Base-by-base conservation (phyloP, 1,284 basidiomycete species). In the Coriolopsis trogii region DNA sequence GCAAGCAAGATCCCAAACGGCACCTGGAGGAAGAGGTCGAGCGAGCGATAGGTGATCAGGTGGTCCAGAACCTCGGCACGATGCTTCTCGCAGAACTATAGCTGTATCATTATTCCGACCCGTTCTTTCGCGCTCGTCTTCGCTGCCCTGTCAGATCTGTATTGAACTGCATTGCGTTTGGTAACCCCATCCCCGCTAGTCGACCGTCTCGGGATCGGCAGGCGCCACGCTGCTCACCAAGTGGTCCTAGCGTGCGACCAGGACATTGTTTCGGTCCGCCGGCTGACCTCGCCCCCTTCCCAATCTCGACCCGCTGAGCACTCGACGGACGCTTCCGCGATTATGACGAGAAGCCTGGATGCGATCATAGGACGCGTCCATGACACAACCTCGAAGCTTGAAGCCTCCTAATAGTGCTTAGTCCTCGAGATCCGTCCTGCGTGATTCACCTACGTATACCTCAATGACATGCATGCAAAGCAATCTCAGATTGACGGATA, bases 21-120 rank as follows among this genome's bases (percentile, higher is more conserved):
- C 95, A 98, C 77, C 72, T 98, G 59, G 94, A 96, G 67, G 95
- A 97, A 73, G 89, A 91, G 25, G 95, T 96, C n/a, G 95, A 97
- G 73, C 91, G 89, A 71, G 92, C 93, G 1, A 96, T 98, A 85
- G 93, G 92, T 15, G 88, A 95, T 71, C 93, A 97, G 73, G 94
- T 98, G 55, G 89, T 95, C 33, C 95, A 98, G 75, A 93, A 91
- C 67, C 72, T 96, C 59, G 93, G 91, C 23, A 94, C 93, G 62
- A 95, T 95, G 84, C 78, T 96, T 52, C 77, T 95, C 57, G 91
- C 92, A 49, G 93, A 96, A 77, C 74, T 95, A 55, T 84, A 76
- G 68, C 42, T 39, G 21, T 56, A 56, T 59, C 54, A 40, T 53
- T 53, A 55, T 56, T 51, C 57, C 57, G 57, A 51, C 51, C 54